A percentile compares a stretch with the other conserved stretches of the same genome.
Evolutionary conservation across 371 early-diverging fungal genomes (phyloP).

Genomic region (Funneliformis caledonium): DNA sequence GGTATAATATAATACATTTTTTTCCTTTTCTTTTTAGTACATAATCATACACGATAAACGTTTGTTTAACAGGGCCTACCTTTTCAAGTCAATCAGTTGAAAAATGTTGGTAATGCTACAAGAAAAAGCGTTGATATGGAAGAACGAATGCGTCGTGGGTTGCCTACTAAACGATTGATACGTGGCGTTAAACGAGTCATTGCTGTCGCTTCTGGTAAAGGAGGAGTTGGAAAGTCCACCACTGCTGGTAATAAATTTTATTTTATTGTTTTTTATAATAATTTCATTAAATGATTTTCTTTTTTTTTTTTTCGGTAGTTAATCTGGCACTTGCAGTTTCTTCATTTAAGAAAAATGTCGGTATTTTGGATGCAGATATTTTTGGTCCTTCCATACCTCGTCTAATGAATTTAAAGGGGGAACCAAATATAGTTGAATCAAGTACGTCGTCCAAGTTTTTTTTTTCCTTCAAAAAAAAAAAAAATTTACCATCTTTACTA

Average conservation of each 20-base stretch:
- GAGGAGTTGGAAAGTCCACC: conserved; percentile 91
- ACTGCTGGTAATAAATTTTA: conserved; percentile 64
- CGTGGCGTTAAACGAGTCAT: conserved; percentile 72
- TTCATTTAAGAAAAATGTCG: conserved; percentile 61
- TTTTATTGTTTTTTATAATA: neutral
- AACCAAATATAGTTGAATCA: conserved; percentile 68
- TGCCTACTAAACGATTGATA: conserved; percentile 70
- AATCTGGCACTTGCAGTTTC: conserved; percentile 81
- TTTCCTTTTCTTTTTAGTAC: neutral
- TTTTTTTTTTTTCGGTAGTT: conserved; percentile 50
- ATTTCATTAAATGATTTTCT: neutral
- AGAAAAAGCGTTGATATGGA: neutral
- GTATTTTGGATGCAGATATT: conserved; percentile 90
- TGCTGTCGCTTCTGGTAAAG: conserved; percentile 89
- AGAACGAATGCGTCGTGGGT: conserved; percentile 61
- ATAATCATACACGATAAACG: neutral
- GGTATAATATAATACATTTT: neutral
- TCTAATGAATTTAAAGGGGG: conserved; percentile 81
- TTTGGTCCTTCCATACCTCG: conserved; percentile 90
- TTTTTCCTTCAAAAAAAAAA: neutral
- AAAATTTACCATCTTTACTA: neutral
- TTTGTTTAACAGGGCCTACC: neutral
- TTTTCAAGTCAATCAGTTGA: neutral
- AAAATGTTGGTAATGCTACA: neutral
- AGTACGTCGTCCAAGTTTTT: conserved; percentile 44